phyloP scores from a whole-genome alignment of 2,329 filamentous ascomycete genomes.

The Fusarium continuum region DNA sequence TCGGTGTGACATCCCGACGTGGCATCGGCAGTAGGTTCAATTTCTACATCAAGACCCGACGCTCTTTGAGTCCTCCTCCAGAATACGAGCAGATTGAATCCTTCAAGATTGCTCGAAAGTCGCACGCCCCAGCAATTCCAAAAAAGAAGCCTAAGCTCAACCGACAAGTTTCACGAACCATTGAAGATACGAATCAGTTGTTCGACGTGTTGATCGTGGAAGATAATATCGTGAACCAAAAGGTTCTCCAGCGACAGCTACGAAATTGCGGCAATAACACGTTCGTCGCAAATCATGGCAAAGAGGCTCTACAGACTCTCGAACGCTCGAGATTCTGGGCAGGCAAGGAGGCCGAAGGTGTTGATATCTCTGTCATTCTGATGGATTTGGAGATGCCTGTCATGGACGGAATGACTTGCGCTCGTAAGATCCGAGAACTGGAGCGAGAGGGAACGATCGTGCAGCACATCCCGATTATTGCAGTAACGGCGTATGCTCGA shows the following conservation, averaged over 20 bases:
- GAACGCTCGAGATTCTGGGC: constrained; percentile 66
- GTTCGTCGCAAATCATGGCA: constrained; percentile 71
- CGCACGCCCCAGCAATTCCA: constrained; percentile 28
- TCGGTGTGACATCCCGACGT: constrained; percentile 73
- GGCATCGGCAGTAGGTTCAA: constrained; percentile 78
- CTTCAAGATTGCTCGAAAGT: constrained; percentile 49
- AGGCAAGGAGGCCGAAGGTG: constrained; percentile 56
- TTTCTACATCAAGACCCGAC: constrained; percentile 77
- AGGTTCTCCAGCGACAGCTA: constrained; percentile 69
- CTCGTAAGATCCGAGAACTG: constrained; percentile 72
- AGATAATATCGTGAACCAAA: constrained; percentile 74
- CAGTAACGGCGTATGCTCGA: constrained; percentile 84
- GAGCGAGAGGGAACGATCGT: constrained; percentile 69
- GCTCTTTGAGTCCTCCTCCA: constrained; percentile 54
- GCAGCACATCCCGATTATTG: constrained; percentile 78
- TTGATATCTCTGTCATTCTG: constrained; percentile 72
- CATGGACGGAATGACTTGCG: constrained; percentile 82
- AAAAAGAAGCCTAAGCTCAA: constrained; percentile 29
- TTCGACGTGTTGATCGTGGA: constrained; percentile 72
- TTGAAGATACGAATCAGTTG: constrained; percentile 42
- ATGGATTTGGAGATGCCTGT: constrained; percentile 89
- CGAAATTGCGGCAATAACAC: constrained; percentile 68
- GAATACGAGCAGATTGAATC: constrained; percentile 51
- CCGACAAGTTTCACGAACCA: constrained; percentile 24
- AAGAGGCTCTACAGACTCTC: constrained; percentile 68